Evolutionary conservation across 495 filamentous ascomycete species (phyloP), one percentile per base, ranked within the genome.

Genomic region (Trichoderma reesei): DNA sequence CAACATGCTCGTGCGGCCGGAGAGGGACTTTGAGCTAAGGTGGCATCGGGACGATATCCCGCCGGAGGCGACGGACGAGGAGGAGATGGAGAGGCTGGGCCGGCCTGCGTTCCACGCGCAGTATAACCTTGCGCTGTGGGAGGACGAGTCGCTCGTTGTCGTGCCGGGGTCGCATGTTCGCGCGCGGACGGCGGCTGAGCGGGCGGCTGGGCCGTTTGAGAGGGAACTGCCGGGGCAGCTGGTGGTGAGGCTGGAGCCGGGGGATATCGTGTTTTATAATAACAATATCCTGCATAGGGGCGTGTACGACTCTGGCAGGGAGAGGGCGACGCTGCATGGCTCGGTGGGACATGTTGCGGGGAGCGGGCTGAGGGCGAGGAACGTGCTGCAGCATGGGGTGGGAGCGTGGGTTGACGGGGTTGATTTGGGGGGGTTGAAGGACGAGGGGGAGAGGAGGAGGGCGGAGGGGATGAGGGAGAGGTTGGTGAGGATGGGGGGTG

Each of bases 271-370:
- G 41, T 95, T 95, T 69, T 93, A 95, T 71, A 84, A 95, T 74
- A 92, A 90, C 66, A 92, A 95, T 75, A 93, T 95, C 62, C 65
- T 93, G 71, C 90, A 95, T 64, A 80, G 90, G 1, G 90, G 89
- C 0, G 82, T 87, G n/a, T 95, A 95, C 69, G 74, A 78, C 4
- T 75, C 70, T 0, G 68, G 64, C n/a, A 81, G 76, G 69, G 86
- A 88, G 72, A 73, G 90, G 65, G 76, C 89, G 76, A 95, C 90
- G 69, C 69, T 92, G 75, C 90, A 95, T 79, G 90, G 90, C n/a
- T 87, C 86, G 69, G 78, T 95, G 46, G 90, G 90, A 10, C 75
- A 85, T 72, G 82, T 80, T 51, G 74, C 65, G 6, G 82, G 74
- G 5, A 82, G 80, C 26, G 67, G 73, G 66, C 76, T 80, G 31